These are phyloP conservation scores for Rhizopogon sp. DNA, from an alignment of 768 basidiomycete genomes.

Conservation along the genomic window DNA sequence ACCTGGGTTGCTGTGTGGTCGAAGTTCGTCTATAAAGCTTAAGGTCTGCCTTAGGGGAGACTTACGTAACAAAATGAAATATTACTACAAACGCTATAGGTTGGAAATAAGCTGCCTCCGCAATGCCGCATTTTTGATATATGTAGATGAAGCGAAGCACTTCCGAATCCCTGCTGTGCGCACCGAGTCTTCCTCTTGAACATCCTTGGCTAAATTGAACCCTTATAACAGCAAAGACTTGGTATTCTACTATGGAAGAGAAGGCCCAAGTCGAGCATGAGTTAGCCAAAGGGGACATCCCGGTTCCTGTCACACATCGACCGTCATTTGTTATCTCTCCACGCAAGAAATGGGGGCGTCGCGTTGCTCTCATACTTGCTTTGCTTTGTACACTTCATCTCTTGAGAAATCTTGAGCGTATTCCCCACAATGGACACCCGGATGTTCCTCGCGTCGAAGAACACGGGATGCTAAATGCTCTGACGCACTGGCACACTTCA, in stretches of 20 bases:
- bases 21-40: too few relatives aligned
- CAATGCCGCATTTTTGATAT: too few relatives aligned
- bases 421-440: neutral
- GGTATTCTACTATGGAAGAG: slow-evolving; percentile 13
- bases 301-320: slow-evolving; percentile 14
- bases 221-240: neutral
- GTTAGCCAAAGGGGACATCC: slow-evolving; percentile 4
- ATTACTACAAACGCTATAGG: too few relatives aligned
- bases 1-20: too few relatives aligned
- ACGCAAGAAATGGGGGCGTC: slow-evolving; percentile 10
- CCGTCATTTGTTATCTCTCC: neutral
- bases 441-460: slow-evolving; percentile 1
- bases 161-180: too few relatives aligned
- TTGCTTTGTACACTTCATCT: slow-evolving; percentile 8
- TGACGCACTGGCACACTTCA: slow-evolving; percentile 6
- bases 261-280: neutral
- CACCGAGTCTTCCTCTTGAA: too few relatives aligned
- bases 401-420: neutral
- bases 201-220: too few relatives aligned
- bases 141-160: too few relatives aligned
- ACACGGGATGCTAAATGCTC: slow-evolving; percentile 11
- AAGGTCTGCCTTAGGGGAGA: too few relatives aligned
- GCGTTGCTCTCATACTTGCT: slow-evolving; percentile 7
- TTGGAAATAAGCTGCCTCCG: too few relatives aligned
- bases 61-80: too few relatives aligned